Evolutionary conservation across 2,329 filamentous ascomycete genomes (phyloP).

Genomic region (Colletotrichum godetiae): DNA sequence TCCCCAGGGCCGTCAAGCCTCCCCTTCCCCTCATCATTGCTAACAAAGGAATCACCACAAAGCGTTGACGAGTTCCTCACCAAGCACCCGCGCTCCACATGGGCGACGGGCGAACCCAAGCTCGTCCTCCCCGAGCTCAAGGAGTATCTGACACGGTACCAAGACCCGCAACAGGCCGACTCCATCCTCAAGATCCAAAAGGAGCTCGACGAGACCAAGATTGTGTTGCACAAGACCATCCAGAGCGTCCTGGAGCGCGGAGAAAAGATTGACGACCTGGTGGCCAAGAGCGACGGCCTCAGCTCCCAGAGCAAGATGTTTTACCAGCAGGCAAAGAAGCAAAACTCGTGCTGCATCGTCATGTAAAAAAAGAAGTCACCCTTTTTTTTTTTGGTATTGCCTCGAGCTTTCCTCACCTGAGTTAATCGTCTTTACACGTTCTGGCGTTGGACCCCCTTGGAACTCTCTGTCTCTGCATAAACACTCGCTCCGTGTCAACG

Average conservation of each 20-base stretch:
- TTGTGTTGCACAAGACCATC: constrained; percentile 96
- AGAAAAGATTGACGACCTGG: constrained; percentile 95
- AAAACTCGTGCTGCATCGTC: constrained; percentile 80
- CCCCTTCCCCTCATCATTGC: neutral
- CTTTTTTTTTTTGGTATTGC: neutral
- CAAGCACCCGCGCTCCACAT: constrained; percentile 78
- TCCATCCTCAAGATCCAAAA: constrained; percentile 96
- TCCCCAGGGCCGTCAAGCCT: neutral
- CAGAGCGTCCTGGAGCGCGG: constrained; percentile 88
- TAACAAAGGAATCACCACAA: neutral
- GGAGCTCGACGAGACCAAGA: constrained; percentile 97
- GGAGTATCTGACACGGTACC: constrained; percentile 79
- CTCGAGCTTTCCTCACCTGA: neutral
- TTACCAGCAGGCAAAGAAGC: constrained; percentile 86
- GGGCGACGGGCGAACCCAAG: constrained; percentile 64
- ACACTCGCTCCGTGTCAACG: constrained; percentile 27
- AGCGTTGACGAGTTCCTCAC: constrained; percentile 84
- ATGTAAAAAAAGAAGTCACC: constrained; percentile 62
- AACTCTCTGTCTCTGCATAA: constrained; percentile 32
- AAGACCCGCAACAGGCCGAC: constrained; percentile 89
- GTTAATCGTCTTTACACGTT: constrained; percentile 22
- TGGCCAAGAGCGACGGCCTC: constrained; percentile 91
- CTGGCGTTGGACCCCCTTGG: constrained; percentile 42
- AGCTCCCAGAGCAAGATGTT: constrained; percentile 98
- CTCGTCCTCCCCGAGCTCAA: constrained; percentile 79